Percentiles rank a stretch among this genome's conserved stretches.
Conservation (phyloP, 2,329 filamentous ascomycete genomes). For the Colletotrichum kahawae region DNA sequence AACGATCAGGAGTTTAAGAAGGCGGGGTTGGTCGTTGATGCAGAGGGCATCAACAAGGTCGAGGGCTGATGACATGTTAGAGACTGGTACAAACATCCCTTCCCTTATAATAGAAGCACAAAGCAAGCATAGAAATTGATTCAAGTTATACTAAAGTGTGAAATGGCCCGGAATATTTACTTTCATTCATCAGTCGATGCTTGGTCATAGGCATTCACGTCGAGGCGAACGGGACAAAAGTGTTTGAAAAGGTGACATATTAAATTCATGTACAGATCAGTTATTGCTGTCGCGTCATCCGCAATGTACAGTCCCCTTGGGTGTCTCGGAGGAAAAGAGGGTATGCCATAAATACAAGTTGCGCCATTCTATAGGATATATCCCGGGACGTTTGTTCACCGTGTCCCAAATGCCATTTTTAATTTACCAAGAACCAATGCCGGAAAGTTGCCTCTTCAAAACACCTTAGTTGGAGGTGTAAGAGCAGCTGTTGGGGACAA, state of each 20-base stretch:
- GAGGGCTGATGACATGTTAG: slow-evolving; percentile 28
- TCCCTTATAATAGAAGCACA: background rate
- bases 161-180: too few relatives aligned
- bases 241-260: background rate
- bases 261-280: background rate
- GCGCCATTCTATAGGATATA: slow-evolving; percentile 8
- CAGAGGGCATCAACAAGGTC: slow-evolving; percentile 32
- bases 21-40: slow-evolving; percentile 31
- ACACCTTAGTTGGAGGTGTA: slow-evolving; percentile 32
- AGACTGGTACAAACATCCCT: background rate
- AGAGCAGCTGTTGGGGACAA: slow-evolving; percentile 38
- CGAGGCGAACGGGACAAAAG: rapidly evolving
- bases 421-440: background rate
- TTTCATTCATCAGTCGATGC: rapidly evolving
- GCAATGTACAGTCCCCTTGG: background rate
- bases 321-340: background rate
- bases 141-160: background rate
- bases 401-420: background rate
- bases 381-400: background rate
- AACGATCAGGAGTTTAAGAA: slow-evolving; percentile 37
- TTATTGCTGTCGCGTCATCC: background rate
- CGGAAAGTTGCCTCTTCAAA: background rate
- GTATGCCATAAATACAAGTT: background rate
- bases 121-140: background rate
- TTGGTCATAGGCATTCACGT: background rate